Conservation (phyloP, 768 basidiomycete species). For the Macrolepiota dolichaula region DNA sequence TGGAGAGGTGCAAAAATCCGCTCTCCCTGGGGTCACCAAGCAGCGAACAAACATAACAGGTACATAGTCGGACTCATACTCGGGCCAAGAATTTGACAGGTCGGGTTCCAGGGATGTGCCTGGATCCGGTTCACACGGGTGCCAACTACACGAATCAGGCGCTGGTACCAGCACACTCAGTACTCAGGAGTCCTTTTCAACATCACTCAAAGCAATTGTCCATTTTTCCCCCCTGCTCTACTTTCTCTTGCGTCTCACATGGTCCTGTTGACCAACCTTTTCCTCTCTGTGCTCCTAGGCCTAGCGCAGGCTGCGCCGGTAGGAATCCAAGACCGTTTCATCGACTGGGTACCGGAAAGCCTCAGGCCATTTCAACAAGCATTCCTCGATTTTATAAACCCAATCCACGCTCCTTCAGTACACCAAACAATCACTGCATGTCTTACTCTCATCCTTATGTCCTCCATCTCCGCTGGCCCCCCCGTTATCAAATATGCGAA, state of each 20-base stretch:
- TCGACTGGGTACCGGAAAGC: neutral
- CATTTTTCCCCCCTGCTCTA: neutral
- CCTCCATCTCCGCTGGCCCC: neutral
- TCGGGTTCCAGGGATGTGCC: no score
- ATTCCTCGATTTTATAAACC: neutral
- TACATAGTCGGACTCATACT: no score
- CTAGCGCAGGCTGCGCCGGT: neutral
- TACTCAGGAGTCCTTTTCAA: neutral
- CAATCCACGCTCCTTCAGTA: neutral
- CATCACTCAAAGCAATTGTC: neutral
- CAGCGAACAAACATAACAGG: no score
- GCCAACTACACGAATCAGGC: no score
- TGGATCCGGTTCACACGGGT: no score
- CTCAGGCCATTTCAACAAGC: neutral
- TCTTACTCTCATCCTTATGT: neutral
- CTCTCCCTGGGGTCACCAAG: no score
- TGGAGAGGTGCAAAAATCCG: no score
- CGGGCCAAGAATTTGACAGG: no score
- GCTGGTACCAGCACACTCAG: no score
- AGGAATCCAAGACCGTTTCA: neutral
- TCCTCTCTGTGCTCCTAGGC: neutral
- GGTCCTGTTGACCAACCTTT: neutral
- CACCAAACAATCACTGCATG: neutral
- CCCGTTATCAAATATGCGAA: neutral
- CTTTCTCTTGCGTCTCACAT: neutral